A percentile compares a stretch with the other conserved stretches of the same genome.
phyloP scores from a whole-genome alignment of 2,329 filamentous ascomycete species.

The Drechslerella coelobrocha region DNA sequence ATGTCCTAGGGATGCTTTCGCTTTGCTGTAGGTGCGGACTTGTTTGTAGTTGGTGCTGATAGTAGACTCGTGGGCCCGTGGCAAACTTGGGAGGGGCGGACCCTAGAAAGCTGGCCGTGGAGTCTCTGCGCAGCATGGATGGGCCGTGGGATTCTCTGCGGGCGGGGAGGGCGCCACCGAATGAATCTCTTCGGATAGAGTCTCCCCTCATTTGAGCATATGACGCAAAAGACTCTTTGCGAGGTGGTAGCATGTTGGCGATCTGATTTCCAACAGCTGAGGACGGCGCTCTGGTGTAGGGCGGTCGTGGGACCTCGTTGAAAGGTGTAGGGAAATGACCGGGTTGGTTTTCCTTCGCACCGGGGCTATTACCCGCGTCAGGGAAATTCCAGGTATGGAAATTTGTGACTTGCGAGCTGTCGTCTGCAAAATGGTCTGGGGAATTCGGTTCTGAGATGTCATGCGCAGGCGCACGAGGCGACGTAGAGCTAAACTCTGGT shows the following conservation, averaged over 20 bases:
- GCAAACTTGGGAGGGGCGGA: conserved; percentile 37
- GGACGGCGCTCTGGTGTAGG: conserved; percentile 38
- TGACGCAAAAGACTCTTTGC: conserved; percentile 33
- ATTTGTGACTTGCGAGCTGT: conserved; percentile 7
- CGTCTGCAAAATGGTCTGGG: conserved; percentile 11
- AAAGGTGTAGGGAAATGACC: conserved; percentile 30
- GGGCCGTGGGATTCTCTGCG: conserved; percentile 39
- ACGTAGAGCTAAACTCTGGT: conserved; percentile 15
- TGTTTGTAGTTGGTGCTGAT: conserved; percentile 28
- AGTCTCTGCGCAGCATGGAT: conserved; percentile 35
- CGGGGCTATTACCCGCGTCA: neutral
- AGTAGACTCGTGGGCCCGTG: conserved; percentile 46
- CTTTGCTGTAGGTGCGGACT: conserved; percentile 15
- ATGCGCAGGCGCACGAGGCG: conserved; percentile 20
- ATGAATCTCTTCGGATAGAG: conserved; percentile 37
- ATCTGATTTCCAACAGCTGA: conserved; percentile 37
- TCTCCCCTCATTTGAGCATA: conserved; percentile 46
- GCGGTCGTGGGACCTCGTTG: conserved; percentile 29
- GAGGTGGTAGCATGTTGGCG: conserved; percentile 1
- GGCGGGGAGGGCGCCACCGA: conserved; percentile 20
- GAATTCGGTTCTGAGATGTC: conserved; percentile 16
- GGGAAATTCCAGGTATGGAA: conserved; percentile 40
- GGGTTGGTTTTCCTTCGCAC: neutral
- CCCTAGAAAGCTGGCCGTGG: conserved; percentile 40
- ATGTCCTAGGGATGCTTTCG: conserved; percentile 23